Base-by-base conservation (phyloP, 2,329 filamentous ascomycete species). In the Elsinoe fawcettii region DNA sequence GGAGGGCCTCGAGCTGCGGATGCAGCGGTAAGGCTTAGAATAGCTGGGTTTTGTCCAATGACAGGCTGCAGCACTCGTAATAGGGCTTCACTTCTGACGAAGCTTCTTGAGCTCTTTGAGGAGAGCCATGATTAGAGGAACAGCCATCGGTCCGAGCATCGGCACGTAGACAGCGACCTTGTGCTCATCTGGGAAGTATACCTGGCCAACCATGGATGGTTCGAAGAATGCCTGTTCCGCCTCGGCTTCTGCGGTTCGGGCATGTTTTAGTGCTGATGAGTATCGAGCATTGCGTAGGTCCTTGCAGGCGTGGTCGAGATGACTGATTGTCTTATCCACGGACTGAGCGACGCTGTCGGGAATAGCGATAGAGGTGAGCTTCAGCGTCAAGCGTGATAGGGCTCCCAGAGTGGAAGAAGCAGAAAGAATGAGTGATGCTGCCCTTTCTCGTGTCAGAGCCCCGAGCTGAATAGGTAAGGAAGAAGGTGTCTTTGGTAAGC, bases 121-220 rank as follows among this genome's bases (percentile, higher is more conserved):
- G 25, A 89, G 75, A 3, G 87, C 87, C 80, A 96, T 88, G 5
- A 96, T 70, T 51, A 99, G 74, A 36, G 93, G 93, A 11, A 97
- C 92, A 3, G 88, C 90, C 39, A 97, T 84, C 0, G 93, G 93
- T 0, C 93, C 93, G 39, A 99, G 74, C 9, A 99, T 74, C 1
- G 93, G 93, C 65, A 99, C 73, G 69, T 99, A 99, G 0, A 99
- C 93, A 0, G 93, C 93, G 22, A 99, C 83, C 72, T 97, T 99
- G 71, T 99, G 93, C 74, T 99, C 93, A 67, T 99, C 93, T 0
- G 93, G 93, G 71, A 99, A 99, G 71, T 97, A 99, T 1, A 97
- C 85, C 74, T 97, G 93, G 0, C 91, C 93, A 11, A 99, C 93
- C 93, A 99, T 99, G 67, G 88, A 95, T 73, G 95, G 95, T 73